These are phyloP conservation scores for Neofusicoccum umdonicola DNA, from an alignment of 2,329 filamentous ascomycete species.

Conservation along the genomic window DNA sequence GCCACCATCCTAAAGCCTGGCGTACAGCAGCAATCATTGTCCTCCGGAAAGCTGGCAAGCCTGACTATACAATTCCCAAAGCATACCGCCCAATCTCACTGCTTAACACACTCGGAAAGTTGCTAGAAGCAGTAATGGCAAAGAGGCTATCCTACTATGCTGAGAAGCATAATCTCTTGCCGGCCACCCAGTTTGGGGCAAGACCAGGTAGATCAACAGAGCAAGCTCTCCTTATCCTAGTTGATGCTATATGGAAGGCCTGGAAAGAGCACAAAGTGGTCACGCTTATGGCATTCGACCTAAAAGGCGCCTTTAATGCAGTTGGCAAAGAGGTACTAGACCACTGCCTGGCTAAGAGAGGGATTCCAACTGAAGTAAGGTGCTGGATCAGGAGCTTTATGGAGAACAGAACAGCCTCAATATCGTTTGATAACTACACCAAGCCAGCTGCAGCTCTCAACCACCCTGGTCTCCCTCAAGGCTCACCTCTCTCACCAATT, in stretches of 20 bases:
- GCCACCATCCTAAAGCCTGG: constrained; percentile 3
- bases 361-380: not conserved
- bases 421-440: not conserved
- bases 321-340: not conserved
- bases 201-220: constrained; percentile 23
- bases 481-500: constrained; percentile 5
- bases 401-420: not conserved
- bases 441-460: not conserved
- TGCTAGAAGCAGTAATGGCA: constrained; percentile 23
- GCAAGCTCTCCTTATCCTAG: constrained; percentile 25
- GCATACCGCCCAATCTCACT: constrained; percentile 29
- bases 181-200: constrained; percentile 25
- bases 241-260: not conserved
- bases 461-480: not conserved
- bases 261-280: not conserved
- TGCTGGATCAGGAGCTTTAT: not conserved
- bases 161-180: constrained; percentile 24
- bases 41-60: constrained; percentile 24
- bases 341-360: not conserved
- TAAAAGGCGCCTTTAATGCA: constrained; percentile 11
- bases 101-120: constrained; percentile 23
- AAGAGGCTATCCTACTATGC: constrained; percentile 21
- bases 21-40: constrained; percentile 19
- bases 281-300: not conserved
- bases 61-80: constrained; percentile 25